phyloP scores from a whole-genome alignment of 345 rosid genomes.

The Carallia brachiata region DNA sequence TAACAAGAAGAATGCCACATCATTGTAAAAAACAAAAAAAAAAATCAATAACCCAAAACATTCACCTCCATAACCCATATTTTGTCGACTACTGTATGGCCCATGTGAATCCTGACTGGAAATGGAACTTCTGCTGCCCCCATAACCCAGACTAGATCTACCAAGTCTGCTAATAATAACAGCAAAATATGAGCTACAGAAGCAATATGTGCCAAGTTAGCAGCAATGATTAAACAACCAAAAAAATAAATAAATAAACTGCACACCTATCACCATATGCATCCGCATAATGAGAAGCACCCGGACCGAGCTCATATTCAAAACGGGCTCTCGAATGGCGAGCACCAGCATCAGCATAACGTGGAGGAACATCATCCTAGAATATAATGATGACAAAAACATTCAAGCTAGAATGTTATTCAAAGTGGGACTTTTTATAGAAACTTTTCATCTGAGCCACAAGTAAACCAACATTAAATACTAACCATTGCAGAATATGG shows the following conservation, averaged over 20 bases:
- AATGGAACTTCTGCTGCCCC: constrained; percentile 74
- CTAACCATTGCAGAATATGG: constrained; percentile 80
- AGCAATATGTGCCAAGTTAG: not conserved
- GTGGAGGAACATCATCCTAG: constrained; percentile 86
- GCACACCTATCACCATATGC: constrained; percentile 79
- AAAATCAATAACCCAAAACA: constrained; percentile 19
- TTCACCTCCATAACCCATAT: constrained; percentile 74
- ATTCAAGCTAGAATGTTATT: not conserved
- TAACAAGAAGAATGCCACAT: constrained; percentile 1
- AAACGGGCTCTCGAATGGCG: constrained; percentile 89
- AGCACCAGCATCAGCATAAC: constrained; percentile 62
- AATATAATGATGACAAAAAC: constrained; percentile 1
- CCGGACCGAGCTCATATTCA: constrained; percentile 67
- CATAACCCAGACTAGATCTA: constrained; percentile 75
- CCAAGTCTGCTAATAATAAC: constrained; percentile 58
- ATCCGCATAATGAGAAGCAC: constrained; percentile 74
- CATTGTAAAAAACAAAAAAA: constrained; percentile 13
- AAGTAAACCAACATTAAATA: constrained; percentile 10
- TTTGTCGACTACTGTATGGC: constrained; percentile 66
- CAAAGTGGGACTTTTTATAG: not conserved
- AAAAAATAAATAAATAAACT: not conserved
- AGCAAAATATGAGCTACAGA: constrained; percentile 6
- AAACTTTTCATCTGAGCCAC: constrained; percentile 1
- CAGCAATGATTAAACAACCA: not conserved
- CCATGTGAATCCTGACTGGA: constrained; percentile 84